These are phyloP conservation scores for Colletotrichum brevisporum DNA, from an alignment of 2,329 filamentous ascomycete species.

Conservation along the genomic window DNA sequence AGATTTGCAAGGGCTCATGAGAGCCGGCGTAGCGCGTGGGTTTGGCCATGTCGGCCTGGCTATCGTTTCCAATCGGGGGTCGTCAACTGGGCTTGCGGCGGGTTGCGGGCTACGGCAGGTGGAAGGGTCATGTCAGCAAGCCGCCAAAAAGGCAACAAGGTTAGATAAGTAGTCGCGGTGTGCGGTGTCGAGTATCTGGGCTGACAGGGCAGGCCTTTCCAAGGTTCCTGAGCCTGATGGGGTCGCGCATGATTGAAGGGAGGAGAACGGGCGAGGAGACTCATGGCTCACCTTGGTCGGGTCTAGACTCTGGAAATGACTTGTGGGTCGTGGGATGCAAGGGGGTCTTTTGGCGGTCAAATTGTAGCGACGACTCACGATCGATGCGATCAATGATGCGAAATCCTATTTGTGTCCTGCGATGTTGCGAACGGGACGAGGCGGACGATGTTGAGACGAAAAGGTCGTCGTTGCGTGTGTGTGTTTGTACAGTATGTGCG, in stretches of 20 bases:
- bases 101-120: conserved; percentile 8
- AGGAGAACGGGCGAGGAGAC: conserved; percentile 40
- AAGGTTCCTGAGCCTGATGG: conserved; percentile 30
- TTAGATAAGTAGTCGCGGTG: conserved; percentile 40
- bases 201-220: conserved; percentile 25
- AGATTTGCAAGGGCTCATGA: conserved; percentile 66
- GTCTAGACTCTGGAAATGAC: conserved; percentile 42
- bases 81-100: conserved; percentile 20
- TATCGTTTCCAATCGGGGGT: conserved; percentile 20
- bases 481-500: conserved; percentile 3
- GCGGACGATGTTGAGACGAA: conserved; percentile 6
- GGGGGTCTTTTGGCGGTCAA: conserved; percentile 40
- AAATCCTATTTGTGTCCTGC: no score
- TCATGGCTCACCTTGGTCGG: conserved; percentile 41
- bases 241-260: conserved; percentile 41
- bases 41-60: conserved; percentile 67
- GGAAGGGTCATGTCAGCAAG: conserved; percentile 36
- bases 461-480: not conserved
- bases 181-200: conserved; percentile 22
- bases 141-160: conserved; percentile 29
- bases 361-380: conserved; percentile 36
- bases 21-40: conserved; percentile 61
- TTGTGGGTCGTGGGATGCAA: conserved; percentile 42
- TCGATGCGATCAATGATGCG: conserved; percentile 5
- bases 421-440: not conserved